These are phyloP conservation scores for Nigrospora osmanthi DNA, from an alignment of 2,329 filamentous ascomycete species.

Conservation along the genomic window DNA sequence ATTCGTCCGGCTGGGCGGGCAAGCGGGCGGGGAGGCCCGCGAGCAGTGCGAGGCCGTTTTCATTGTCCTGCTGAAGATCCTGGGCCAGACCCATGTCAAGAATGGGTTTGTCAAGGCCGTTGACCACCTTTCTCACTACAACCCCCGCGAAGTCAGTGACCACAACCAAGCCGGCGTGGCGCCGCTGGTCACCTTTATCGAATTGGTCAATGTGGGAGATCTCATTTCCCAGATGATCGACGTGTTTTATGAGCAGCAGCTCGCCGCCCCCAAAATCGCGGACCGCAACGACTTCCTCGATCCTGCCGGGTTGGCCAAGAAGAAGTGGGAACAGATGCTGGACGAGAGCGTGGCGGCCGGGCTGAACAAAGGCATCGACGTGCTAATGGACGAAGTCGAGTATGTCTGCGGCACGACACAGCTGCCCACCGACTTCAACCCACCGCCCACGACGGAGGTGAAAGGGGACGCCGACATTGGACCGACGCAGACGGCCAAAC, in stretches of 20 bases:
- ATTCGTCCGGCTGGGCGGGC: conserved; percentile 73
- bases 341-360: conserved; percentile 95
- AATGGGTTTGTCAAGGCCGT: conserved; percentile 92
- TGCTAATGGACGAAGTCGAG: conserved; percentile 96
- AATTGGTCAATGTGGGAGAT: conserved; percentile 96
- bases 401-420: conserved; percentile 89
- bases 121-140: conserved; percentile 82
- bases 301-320: conserved; percentile 88
- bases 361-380: conserved; percentile 94
- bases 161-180: conserved; percentile 69
- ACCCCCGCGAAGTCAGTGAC: conserved; percentile 73
- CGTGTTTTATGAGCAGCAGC: conserved; percentile 95
- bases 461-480: conserved; percentile 38
- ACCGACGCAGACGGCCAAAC: conserved; percentile 69
- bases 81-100: conserved; percentile 82
- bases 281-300: conserved; percentile 94
- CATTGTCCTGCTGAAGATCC: conserved; percentile 70
- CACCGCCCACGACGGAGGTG: conserved; percentile 32
- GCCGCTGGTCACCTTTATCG: conserved; percentile 89
- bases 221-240: conserved; percentile 98
- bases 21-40: conserved; percentile 72
- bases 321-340: conserved; percentile 97
- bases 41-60: conserved; percentile 90
- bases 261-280: conserved; percentile 72
- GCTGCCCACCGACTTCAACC: conserved; percentile 83